A percentile compares a stretch with the other conserved stretches of the same genome.
Evolutionary conservation across 495 filamentous ascomycete genomes (phyloP).

Genomic region (Aspergillus hancockii): DNA sequence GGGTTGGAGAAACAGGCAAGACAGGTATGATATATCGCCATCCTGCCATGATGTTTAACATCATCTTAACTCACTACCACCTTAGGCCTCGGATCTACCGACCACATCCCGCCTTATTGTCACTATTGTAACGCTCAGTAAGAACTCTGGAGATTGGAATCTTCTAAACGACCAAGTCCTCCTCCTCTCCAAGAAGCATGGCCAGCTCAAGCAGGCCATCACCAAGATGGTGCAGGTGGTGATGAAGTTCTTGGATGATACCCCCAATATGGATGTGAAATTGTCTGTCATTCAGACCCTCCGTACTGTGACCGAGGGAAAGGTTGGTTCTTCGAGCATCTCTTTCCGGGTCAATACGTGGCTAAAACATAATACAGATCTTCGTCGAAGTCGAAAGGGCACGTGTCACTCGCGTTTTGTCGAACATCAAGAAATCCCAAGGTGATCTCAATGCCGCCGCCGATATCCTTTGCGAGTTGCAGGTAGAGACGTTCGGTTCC

Average conservation of each 20-base stretch:
- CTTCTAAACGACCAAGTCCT: slow-evolving; percentile 95
- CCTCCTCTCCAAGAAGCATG: slow-evolving; percentile 97
- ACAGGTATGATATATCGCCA: slow-evolving; percentile 62
- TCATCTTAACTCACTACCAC: slow-evolving; percentile 1
- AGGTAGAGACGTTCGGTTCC: slow-evolving; percentile 98
- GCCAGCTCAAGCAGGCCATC: slow-evolving; percentile 96
- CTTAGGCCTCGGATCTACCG: slow-evolving; percentile 86
- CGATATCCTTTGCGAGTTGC: slow-evolving; percentile 93
- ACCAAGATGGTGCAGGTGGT: slow-evolving; percentile 98
- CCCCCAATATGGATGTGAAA: slow-evolving; percentile 80
- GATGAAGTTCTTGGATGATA: slow-evolving; percentile 85
- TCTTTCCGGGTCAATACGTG: not conserved
- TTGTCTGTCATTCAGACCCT: slow-evolving; percentile 91
- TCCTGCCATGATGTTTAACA: not conserved
- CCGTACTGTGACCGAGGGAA: slow-evolving; percentile 95
- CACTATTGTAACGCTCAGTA: slow-evolving; percentile 89
- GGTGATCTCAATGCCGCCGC: slow-evolving; percentile 87
- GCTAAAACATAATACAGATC: slow-evolving; percentile 55
- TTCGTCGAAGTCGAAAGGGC: slow-evolving; percentile 98
- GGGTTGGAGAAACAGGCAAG: slow-evolving; percentile 91
- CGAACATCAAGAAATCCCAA: slow-evolving; percentile 93
- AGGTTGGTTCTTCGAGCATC: slow-evolving; percentile 52
- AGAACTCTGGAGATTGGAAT: slow-evolving; percentile 87
- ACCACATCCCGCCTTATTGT: slow-evolving; percentile 88
- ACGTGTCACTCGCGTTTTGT: slow-evolving; percentile 89